Percentiles rank a stretch among this genome's conserved stretches.
These are phyloP conservation scores for Xylaria acuta DNA, from an alignment of 495 filamentous ascomycete genomes.

Conservation along the genomic window DNA sequence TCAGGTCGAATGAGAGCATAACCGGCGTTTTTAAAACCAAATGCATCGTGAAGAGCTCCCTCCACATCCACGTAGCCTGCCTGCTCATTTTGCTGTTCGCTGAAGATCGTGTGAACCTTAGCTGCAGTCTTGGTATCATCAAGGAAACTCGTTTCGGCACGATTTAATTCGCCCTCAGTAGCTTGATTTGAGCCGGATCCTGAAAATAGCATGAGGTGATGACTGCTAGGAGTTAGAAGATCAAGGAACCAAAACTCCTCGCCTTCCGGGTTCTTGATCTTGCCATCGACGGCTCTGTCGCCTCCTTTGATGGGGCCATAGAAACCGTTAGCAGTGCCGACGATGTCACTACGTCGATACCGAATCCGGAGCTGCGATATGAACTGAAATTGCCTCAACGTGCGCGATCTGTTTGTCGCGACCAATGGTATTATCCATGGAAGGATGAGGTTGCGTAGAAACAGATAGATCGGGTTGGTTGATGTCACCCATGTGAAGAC, in stretches of 20 bases:
- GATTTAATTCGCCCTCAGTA: constrained; percentile 27
- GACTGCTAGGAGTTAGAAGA: constrained; percentile 33
- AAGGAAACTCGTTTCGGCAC: constrained; percentile 28
- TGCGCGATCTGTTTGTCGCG: constrained; percentile 6
- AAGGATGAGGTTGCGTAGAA: constrained; percentile 41
- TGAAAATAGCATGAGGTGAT: constrained; percentile 48
- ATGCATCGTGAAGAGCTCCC: constrained; percentile 31
- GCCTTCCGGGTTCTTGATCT: constrained; percentile 26
- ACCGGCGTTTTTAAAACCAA: constrained; percentile 33
- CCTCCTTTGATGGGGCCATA: constrained; percentile 40
- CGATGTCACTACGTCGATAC: constrained; percentile 45
- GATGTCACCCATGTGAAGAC: constrained; percentile 40
- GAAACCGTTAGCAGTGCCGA: constrained; percentile 38
- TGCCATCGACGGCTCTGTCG: constrained; percentile 43
- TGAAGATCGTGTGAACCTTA: constrained; percentile 29
- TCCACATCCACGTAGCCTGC: constrained; percentile 29
- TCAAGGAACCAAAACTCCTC: constrained; percentile 39
- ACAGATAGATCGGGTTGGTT: constrained; percentile 34
- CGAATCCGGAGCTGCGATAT: constrained; percentile 44
- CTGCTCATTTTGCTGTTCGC: constrained; percentile 1
- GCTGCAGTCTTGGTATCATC: constrained; percentile 22
- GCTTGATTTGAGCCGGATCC: constrained; percentile 27
- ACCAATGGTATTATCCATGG: constrained; percentile 45
- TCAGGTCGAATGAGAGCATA: constrained; percentile 39
- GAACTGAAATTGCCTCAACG: constrained; percentile 35